phyloP scores from a whole-genome alignment of 1,139 yeast genomes.

The Magnusiomyces tetraspermus region DNA sequence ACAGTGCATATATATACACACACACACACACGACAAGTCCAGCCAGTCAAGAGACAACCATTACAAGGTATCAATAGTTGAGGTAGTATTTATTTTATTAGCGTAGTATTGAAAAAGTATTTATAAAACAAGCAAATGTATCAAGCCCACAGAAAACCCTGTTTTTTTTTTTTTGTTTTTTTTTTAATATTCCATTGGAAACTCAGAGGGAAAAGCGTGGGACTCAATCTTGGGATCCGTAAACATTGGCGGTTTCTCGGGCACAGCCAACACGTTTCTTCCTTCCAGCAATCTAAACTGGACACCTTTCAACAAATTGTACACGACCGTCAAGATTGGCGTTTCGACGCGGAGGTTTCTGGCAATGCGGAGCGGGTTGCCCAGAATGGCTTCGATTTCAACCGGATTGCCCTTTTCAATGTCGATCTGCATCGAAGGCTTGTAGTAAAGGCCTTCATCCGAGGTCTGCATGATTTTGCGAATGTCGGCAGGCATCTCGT shows the following conservation, averaged over 20 bases:
- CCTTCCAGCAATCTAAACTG: conserved; percentile 53
- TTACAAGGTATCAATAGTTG: too few relatives aligned
- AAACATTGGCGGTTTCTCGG: conserved; percentile 34
- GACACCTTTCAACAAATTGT: conserved; percentile 46
- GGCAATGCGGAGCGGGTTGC: conserved; percentile 60
- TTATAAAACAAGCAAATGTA: too few relatives aligned
- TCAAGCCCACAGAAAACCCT: too few relatives aligned
- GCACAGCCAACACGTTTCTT: conserved; percentile 39
- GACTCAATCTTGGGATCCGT: conserved; percentile 11
- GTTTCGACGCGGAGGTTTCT: conserved; percentile 43
- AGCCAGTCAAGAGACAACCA: too few relatives aligned
- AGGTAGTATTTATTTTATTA: too few relatives aligned
- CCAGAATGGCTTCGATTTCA: conserved; percentile 63
- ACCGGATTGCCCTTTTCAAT: conserved; percentile 57
- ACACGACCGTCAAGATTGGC: conserved; percentile 51
- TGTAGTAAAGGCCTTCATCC: conserved; percentile 56
- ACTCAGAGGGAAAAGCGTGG: conserved; percentile 9
- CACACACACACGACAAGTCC: too few relatives aligned
- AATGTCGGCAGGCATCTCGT: conserved; percentile 39
- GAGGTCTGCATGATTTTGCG: conserved; percentile 45
- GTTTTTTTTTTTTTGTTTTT: neutral
- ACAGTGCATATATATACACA: too few relatives aligned
- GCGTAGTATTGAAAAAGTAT: too few relatives aligned
- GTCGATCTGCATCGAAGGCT: conserved; percentile 70
- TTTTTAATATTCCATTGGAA: conserved; percentile 2